Percentiles rank a stretch among this genome's conserved stretches.
Evolutionary conservation across 2,329 filamentous ascomycete species (phyloP).

Genomic region (Ascochyta fabae): DNA sequence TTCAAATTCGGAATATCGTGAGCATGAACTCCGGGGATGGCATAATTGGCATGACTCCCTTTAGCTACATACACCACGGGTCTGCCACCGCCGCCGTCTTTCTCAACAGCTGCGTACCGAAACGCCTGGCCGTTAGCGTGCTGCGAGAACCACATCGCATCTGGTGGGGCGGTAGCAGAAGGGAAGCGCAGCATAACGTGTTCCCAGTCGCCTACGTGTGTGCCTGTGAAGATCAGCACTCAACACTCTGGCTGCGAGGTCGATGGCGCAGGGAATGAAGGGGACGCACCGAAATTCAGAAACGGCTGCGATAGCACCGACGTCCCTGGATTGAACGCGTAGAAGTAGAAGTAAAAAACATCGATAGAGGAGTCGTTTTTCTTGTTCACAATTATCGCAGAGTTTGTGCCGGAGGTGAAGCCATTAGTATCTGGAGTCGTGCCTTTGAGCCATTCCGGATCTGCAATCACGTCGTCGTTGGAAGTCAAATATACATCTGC

Average conservation of each 20-base stretch:
- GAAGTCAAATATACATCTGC: conserved; percentile 55
- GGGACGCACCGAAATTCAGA: conserved; percentile 53
- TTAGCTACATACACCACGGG: conserved; percentile 66
- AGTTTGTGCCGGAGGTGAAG: conserved; percentile 58
- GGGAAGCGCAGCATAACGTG: conserved; percentile 71
- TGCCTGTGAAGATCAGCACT: conserved; percentile 36
- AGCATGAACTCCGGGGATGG: conserved; percentile 65
- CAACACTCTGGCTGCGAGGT: too few relatives aligned
- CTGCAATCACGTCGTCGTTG: conserved; percentile 50
- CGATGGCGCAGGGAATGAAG: too few relatives aligned
- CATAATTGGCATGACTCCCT: conserved; percentile 71
- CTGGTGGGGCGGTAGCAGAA: conserved; percentile 56
- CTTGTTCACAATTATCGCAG: conserved; percentile 64
- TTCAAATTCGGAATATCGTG: conserved; percentile 68
- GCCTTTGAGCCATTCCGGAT: conserved; percentile 57
- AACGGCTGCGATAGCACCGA: conserved; percentile 50
- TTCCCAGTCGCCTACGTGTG: conserved; percentile 73
- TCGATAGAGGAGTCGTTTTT: conserved; percentile 62
- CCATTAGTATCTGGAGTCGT: conserved; percentile 59
- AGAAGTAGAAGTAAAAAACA: conserved; percentile 70
- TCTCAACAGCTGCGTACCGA: conserved; percentile 58
- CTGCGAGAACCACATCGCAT: conserved; percentile 68
- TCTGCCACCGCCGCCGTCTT: conserved; percentile 63
- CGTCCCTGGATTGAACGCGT: conserved; percentile 63
- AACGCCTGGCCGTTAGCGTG: conserved; percentile 70